Conservation (phyloP, 345 rosid species). For the Hevea brasiliensis region DNA sequence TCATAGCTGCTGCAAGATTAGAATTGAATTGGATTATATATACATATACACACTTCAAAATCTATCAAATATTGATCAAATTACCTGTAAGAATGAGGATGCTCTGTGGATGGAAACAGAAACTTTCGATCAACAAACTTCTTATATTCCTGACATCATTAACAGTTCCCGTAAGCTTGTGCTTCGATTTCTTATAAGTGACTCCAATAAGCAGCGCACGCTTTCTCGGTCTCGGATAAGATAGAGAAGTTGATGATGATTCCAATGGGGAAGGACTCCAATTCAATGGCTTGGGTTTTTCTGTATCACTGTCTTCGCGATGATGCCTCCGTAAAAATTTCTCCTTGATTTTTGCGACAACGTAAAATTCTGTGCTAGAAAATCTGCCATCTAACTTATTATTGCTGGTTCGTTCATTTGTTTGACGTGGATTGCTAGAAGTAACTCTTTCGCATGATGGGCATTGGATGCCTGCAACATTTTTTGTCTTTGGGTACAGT, state of each 20-base stretch:
- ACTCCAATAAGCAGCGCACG: constrained; percentile 57
- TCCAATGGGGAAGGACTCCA: constrained; percentile 1
- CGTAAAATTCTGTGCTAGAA: not conserved
- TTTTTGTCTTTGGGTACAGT: not conserved
- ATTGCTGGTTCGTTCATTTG: too few species aligned
- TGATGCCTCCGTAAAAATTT: not conserved
- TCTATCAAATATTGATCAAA: too few species aligned
- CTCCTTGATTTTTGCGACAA: not conserved
- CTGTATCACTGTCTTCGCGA: too few species aligned
- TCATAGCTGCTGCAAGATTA: too few species aligned
- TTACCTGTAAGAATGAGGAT: constrained; percentile 56
- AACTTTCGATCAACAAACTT: constrained; percentile 34
- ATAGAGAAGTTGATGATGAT: not conserved
- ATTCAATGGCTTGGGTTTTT: constrained; percentile 12
- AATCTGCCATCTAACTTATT: not conserved
- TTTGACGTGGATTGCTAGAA: not conserved
- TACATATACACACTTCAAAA: too few species aligned
- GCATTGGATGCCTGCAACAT: not conserved
- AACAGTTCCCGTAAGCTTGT: constrained; percentile 51
- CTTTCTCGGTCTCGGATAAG: constrained; percentile 18
- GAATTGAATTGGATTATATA: too few species aligned
- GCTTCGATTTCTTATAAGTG: constrained; percentile 37
- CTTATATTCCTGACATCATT: constrained; percentile 52
- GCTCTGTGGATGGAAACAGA: constrained; percentile 25
- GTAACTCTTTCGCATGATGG: not conserved